Percentiles rank a stretch among this genome's conserved stretches.
Evolutionary conservation across 2,329 filamentous ascomycete genomes (phyloP).

Genomic region (Dendrostoma leiphaemia): DNA sequence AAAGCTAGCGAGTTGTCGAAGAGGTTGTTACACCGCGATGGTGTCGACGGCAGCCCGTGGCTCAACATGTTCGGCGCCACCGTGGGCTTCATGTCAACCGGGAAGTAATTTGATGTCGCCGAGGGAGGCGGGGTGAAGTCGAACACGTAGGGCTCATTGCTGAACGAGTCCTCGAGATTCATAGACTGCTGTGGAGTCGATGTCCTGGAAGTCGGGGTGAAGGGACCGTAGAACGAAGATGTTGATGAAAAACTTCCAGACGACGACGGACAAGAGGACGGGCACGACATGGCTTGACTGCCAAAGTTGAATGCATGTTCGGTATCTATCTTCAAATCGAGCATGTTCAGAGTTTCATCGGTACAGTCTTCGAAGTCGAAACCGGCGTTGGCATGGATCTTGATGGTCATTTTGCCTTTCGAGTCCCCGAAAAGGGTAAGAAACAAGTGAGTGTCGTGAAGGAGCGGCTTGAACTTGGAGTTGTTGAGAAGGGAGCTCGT

Average conservation of each 20-base stretch:
- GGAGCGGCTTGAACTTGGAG: background rate
- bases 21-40: conserved; percentile 2
- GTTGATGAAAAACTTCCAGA: conserved; percentile 17
- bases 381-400: background rate
- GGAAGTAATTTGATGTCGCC: conserved; percentile 10
- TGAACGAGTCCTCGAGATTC: conserved; percentile 9
- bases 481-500: conserved; percentile 9
- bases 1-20: conserved; percentile 2
- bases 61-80: conserved; percentile 13
- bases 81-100: conserved; percentile 15
- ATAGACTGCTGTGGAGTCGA: conserved; percentile 15
- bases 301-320: conserved; percentile 9
- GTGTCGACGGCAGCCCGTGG: conserved; percentile 14
- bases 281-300: conserved; percentile 10
- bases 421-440: background rate
- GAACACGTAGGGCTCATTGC: conserved; percentile 10
- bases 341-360: conserved; percentile 3
- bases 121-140: conserved; percentile 14
- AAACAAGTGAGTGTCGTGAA: background rate
- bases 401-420: conserved; percentile 6
- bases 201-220: conserved; percentile 16
- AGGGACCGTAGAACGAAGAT: conserved; percentile 16
- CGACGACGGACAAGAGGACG: conserved; percentile 16
- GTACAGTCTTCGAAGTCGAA: conserved; percentile 4
- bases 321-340: conserved; percentile 11